A percentile compares a stretch with the other conserved stretches of the same genome.
Conservation (phyloP, 345 rosid genomes). For the Sapria himalayana region DNA sequence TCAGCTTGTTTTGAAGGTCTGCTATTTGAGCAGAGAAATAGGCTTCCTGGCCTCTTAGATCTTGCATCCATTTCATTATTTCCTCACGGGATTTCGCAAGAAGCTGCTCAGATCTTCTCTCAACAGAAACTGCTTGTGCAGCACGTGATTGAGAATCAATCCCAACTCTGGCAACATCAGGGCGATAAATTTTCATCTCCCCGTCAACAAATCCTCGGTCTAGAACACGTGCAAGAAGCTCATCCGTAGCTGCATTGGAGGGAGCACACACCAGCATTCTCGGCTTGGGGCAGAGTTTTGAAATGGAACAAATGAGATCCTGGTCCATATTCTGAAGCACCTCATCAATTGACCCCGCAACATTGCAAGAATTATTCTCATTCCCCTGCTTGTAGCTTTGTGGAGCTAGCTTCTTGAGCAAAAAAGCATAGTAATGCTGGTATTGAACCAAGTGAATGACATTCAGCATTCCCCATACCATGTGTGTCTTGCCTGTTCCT, state of each 20-base stretch:
- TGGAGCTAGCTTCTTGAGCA: constrained; percentile 90
- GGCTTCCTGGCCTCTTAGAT: constrained; percentile 54
- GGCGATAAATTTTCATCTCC: constrained; percentile 92
- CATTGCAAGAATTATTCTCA: constrained; percentile 47
- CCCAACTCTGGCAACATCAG: constrained; percentile 98
- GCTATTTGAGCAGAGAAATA: constrained; percentile 65
- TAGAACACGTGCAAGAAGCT: constrained; percentile 89
- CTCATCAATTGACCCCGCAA: constrained; percentile 88
- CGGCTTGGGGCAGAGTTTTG: constrained; percentile 90
- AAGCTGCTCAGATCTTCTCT: constrained; percentile 87
- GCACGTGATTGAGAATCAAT: constrained; percentile 96
- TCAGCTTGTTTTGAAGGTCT: constrained; percentile 59
- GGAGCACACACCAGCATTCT: constrained; percentile 99
- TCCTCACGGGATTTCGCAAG: constrained; percentile 69
- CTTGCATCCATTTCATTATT: constrained; percentile 65
- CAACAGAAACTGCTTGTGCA: constrained; percentile 98
- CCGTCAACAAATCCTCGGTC: constrained; percentile 99
- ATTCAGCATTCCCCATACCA: constrained; percentile 99
- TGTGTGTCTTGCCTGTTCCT: constrained; percentile 98
- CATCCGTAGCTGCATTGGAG: constrained; percentile 99
- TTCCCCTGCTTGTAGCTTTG: constrained; percentile 79
- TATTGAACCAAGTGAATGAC: constrained; percentile 98
- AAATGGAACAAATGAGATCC: constrained; percentile 77
- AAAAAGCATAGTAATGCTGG: constrained; percentile 87
- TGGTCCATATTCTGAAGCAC: constrained; percentile 99